Percentiles rank a stretch among this genome's conserved stretches.
Evolutionary conservation across 331 rosid species (phyloP).

Genomic region (Cydonia oblonga): DNA sequence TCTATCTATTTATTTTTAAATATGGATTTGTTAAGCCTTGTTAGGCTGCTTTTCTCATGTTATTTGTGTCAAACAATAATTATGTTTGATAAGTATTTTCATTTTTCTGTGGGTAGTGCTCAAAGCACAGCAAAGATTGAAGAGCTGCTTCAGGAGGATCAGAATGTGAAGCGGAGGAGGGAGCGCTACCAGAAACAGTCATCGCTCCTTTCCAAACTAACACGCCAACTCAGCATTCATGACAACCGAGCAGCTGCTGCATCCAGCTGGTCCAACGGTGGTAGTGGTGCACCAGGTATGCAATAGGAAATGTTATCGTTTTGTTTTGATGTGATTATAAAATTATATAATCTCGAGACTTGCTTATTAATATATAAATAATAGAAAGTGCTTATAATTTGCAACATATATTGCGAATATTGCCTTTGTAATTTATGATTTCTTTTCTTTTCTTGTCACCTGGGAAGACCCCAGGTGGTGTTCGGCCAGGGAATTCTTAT

Average conservation of each 20-base stretch:
- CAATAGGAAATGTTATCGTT: background rate
- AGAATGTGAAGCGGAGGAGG: constrained; percentile 64
- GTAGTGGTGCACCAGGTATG: constrained; percentile 41
- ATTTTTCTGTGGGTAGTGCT: constrained; percentile 33
- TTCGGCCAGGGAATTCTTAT: background rate
- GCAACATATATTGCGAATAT: background rate
- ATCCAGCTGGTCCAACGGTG: constrained; percentile 67
- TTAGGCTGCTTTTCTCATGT: background rate
- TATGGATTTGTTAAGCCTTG: background rate
- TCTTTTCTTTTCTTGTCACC: background rate
- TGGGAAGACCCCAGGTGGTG: background rate
- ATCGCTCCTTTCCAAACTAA: constrained; percentile 69
- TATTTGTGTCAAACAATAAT: background rate
- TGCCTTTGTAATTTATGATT: background rate
- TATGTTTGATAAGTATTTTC: background rate
- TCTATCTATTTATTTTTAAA: background rate
- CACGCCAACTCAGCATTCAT: constrained; percentile 81
- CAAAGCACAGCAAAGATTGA: constrained; percentile 83
- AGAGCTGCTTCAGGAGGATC: constrained; percentile 91
- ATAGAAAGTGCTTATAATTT: background rate
- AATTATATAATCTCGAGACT: background rate
- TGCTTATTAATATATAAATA: background rate
- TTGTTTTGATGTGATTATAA: background rate
- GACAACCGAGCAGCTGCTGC: constrained; percentile 92
- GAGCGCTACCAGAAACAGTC: constrained; percentile 84